phyloP scores from a whole-genome alignment of 805 yeast genomes.

The Saturnispora halmiae region DNA sequence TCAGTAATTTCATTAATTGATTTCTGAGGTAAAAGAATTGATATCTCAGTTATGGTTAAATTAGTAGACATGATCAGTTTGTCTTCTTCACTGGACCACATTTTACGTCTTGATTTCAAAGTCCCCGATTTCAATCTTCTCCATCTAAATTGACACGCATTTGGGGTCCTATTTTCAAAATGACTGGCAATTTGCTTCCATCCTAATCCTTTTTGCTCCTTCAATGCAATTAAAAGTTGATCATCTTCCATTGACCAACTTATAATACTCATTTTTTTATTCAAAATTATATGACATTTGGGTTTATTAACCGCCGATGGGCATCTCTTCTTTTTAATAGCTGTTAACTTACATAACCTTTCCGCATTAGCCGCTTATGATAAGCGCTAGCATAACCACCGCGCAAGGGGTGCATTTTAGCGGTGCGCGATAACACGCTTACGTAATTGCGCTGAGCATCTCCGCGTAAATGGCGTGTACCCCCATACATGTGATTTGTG shows the following conservation, averaged over 20 bases:
- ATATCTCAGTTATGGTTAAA: constrained; percentile 2
- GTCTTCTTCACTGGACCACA: constrained; percentile 6
- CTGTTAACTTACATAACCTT: too few relatives aligned
- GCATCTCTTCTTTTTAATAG: constrained; percentile 1
- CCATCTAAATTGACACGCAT: constrained; percentile 88
- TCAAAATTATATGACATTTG: neutral
- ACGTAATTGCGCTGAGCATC: too few relatives aligned
- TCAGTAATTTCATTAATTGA: constrained; percentile 1
- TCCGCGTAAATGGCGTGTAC: too few relatives aligned
- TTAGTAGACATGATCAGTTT: neutral
- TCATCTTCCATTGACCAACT: constrained; percentile 81
- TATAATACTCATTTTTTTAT: neutral
- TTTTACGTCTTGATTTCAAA: constrained; percentile 20
- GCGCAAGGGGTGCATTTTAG: neutral
- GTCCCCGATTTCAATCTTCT: constrained; percentile 51
- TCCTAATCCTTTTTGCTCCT: constrained; percentile 74
- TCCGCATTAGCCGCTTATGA: neutral
- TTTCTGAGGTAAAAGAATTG: constrained; percentile 4
- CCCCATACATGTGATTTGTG: too few relatives aligned
- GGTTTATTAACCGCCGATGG: neutral
- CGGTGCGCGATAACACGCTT: too few relatives aligned
- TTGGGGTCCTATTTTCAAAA: constrained; percentile 73
- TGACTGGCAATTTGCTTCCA: constrained; percentile 83
- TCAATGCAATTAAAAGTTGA: constrained; percentile 56
- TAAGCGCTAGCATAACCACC: constrained; percentile 1